These are phyloP conservation scores for Schizosaccharomyces osmophilus DNA, from an alignment of 805 yeast species.

Conservation along the genomic window DNA sequence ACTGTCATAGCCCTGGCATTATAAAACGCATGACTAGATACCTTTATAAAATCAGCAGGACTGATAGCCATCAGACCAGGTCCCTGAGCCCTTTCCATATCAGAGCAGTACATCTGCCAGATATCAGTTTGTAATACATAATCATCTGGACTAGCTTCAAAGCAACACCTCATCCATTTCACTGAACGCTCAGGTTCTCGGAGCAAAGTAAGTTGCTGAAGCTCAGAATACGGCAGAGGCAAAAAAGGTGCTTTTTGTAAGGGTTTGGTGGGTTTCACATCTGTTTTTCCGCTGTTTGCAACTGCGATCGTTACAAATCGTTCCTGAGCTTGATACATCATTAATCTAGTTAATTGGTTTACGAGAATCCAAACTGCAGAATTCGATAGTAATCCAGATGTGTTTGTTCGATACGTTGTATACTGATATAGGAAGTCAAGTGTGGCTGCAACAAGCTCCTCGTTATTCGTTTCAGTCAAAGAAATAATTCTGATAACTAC, in stretches of 20 bases:
- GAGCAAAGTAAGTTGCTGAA: conserved; percentile 22
- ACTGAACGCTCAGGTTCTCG: conserved; percentile 82
- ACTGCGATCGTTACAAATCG: background rate
- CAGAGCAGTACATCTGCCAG: conserved; percentile 51
- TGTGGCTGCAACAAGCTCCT: conserved; percentile 45
- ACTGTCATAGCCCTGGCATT: conserved; percentile 85
- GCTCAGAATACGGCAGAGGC: conserved; percentile 28
- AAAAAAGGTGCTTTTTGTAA: conserved; percentile 33
- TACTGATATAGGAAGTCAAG: conserved; percentile 68
- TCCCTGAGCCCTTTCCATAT: background rate
- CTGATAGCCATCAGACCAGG: conserved; percentile 14
- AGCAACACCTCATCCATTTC: conserved; percentile 80
- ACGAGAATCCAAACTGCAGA: conserved; percentile 21
- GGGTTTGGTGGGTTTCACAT: background rate
- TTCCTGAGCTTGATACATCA: background rate
- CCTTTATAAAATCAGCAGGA: conserved; percentile 80
- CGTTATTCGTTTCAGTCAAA: conserved; percentile 38
- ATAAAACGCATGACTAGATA: conserved; percentile 54
- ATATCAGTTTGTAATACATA: conserved; percentile 87
- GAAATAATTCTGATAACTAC: conserved; percentile 32
- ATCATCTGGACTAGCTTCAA: conserved; percentile 49
- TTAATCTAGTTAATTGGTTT: conserved; percentile 8
- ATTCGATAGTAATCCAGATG: conserved; percentile 26
- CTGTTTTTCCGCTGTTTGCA: background rate
- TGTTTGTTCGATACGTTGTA: conserved; percentile 35